Evolutionary conservation across 208 protist genomes (phyloP), one percentile per base, ranked within the genome.

Genomic region (Sergeia podlipaevii): DNA sequence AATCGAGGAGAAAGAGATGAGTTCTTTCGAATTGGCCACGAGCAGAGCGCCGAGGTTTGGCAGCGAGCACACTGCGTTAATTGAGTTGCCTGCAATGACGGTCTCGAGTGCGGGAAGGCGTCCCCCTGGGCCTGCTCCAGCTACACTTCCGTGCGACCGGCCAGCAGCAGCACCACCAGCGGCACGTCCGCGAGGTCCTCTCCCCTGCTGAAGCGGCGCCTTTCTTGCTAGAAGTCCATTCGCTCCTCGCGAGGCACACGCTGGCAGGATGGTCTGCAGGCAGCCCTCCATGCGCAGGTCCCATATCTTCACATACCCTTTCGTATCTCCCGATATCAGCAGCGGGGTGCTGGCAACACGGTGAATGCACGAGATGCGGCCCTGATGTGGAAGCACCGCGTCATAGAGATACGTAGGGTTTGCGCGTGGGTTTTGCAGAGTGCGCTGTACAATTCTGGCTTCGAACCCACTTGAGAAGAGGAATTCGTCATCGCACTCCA

Each of bases 241-340:
- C 33, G 33, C 33, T 38, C 5, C 23, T 48, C n/a, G n/a, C n/a
- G n/a, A n/a, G n/a, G n/a, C n/a, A n/a, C n/a, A n/a, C 4, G 48
- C 28, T 3, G 60, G 27, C 18, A 15, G 27, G 32, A 85, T 32
- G 2, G 69, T 81, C 38, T 85, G 74, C 23, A 81, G 29, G 44
- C 70, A 80, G 4, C 29, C 23, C 24, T 56, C 58, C 43, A 73
- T 75, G 46, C 78, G 72, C 27, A 85, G 58, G 39, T 85, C 78
- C 78, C 78, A 85, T 28, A 85, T 38, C 59, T 85, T 85, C 15
- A 81, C 21, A 7, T 57, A 65, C 18, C 78, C 78, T 8, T 60
- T 33, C 6, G 56, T 54, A 52, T 85, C 78, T 43, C 66, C 66
- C n/a, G 70, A 74, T 29, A 76, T 43, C 33, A 85, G 61, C 30